Evolutionary conservation across 768 basidiomycete genomes (phyloP), one percentile per base, ranked within the genome.

Genomic region (Russula sp.): DNA sequence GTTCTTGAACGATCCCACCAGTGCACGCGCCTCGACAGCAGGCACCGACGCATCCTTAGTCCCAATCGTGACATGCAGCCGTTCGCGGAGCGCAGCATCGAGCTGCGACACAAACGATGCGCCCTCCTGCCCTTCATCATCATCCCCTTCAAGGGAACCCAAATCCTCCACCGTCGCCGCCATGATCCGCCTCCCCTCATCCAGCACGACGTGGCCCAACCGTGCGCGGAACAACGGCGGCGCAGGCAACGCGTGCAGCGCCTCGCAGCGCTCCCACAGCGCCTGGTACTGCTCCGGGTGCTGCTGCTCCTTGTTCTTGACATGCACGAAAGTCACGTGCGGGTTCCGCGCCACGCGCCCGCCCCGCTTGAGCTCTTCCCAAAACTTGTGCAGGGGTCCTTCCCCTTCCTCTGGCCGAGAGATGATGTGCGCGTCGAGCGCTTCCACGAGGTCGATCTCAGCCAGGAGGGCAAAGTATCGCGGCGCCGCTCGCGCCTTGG

Each of bases 61-160:
- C 8, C 91, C 97, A 6, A 98, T 85, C 0, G 97, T 98, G 58
- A 98, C 81, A 70, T 98, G 97, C 68, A 95, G 72, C 60, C 81
- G 63, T 7, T 74, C 67, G 58, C 75, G 75, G 11, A 87, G 66
- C 13, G 80, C 77, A 6, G 75, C 70, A 0, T 80, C 75, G 16
- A 92, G 67, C 41, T 65, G 57, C 14, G 73, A 71, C 7, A 86
- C 61, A 52, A 91, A 85, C 53, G 74, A 74, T 6, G 73, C 67
- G 5, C 76, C 81, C 32, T 74, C 74, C 59, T 76, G 73, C 32
- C 74, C 72, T 2, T 58, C 69, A 14, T 69, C 72, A 2, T 58
- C 69, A 14, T 69, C 70, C 32, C 65, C 68, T 9, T 69, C 74
- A 2, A 29, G 25, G 2, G 69, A 73, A 2, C 70, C 69, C 11